Evolutionary conservation across 2,329 filamentous ascomycete genomes (phyloP).

Genomic region (Coniochaeta sp.): DNA sequence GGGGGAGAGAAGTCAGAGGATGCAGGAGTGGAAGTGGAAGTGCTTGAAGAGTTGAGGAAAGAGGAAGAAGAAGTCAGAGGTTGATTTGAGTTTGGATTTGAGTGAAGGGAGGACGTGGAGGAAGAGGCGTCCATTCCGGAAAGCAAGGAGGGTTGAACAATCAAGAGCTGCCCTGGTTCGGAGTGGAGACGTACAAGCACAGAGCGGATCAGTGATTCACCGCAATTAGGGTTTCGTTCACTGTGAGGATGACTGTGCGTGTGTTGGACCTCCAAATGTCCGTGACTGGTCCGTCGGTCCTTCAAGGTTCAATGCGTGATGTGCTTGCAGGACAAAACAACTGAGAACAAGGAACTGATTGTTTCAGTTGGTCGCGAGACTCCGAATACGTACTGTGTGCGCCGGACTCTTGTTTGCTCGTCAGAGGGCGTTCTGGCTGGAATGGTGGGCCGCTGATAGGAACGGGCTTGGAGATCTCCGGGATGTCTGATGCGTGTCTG

Average conservation of each 20-base stretch:
- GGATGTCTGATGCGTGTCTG: not conserved
- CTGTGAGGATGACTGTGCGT: not conserved
- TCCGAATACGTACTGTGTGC: not conserved
- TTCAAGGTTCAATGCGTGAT: not conserved
- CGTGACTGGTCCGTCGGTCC: not conserved
- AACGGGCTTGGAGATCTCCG: not conserved
- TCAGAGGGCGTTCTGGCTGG: too few relatives aligned
- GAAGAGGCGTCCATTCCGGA: not conserved
- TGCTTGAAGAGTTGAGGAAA: slow-evolving; percentile 5
- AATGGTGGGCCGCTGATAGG: not conserved
- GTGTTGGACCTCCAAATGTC: not conserved
- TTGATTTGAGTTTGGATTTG: slow-evolving; percentile 4
- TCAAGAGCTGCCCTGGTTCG: not conserved
- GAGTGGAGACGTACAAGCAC: not conserved
- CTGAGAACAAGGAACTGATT: not conserved
- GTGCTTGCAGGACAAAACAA: not conserved
- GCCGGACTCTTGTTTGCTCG: not conserved
- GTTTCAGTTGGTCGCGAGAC: not conserved
- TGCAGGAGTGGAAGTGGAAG: slow-evolving; percentile 6
- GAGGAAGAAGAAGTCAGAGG: slow-evolving; percentile 6
- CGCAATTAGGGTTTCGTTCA: not conserved
- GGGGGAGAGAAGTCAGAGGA: slow-evolving; percentile 20
- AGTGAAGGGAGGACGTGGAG: slow-evolving; percentile 4
- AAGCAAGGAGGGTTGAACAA: not conserved
- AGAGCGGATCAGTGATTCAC: not conserved